Evolutionary conservation across 139 green algal species (phyloP).

Genomic region (Gonium pectorale): DNA sequence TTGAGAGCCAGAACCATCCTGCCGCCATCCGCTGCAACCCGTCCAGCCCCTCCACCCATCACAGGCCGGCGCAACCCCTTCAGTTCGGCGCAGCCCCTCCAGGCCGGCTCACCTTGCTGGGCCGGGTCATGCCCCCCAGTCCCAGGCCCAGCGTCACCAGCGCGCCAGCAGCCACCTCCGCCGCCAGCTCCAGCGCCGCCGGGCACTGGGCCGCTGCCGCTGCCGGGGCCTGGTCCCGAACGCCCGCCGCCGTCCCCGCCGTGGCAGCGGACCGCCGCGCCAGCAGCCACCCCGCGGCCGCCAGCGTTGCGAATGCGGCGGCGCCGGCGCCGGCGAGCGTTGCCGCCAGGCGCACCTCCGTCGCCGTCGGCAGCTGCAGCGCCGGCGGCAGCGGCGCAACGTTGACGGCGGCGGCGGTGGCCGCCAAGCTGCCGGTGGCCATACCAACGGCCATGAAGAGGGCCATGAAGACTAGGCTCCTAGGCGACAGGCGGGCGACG

Average conservation of each 20-base stretch:
- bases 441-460: constrained; percentile 73
- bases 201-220: no score
- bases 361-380: constrained; percentile 11
- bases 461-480: constrained; percentile 65
- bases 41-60: no score
- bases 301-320: constrained; percentile 13
- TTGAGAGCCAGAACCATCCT: no score
- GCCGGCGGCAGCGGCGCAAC: constrained; percentile 22
- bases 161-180: constrained; percentile 59
- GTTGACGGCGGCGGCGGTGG: constrained; percentile 33
- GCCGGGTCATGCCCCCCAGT: constrained; percentile 77
- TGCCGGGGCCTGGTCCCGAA: no score
- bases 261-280: no score
- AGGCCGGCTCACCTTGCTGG: constrained; percentile 78
- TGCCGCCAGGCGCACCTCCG: constrained; percentile 32
- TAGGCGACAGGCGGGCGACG: constrained; percentile 63
- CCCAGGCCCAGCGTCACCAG: constrained; percentile 79
- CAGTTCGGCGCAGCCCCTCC: no score
- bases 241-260: no score
- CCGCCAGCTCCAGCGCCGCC: not conserved
- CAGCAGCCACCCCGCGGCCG: not conserved
- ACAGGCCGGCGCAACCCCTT: no score
- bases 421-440: constrained; percentile 43
- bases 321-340: constrained; percentile 8
- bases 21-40: no score